Evolutionary conservation across 1,139 yeast species (phyloP), one percentile per base, ranked within the genome.

Genomic region (Yarrowia galli): DNA sequence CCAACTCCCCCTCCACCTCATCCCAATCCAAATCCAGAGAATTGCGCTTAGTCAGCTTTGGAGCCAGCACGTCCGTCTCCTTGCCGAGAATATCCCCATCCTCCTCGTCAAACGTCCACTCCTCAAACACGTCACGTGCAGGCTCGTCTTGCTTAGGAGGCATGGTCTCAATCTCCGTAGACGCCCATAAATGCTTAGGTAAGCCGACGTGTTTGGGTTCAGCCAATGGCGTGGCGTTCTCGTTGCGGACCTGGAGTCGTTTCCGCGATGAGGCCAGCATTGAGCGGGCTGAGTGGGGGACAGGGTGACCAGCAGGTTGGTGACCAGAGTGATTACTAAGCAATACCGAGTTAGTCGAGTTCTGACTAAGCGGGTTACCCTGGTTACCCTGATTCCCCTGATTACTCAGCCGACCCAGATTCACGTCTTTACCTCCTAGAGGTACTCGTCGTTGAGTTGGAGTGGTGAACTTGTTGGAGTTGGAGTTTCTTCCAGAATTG

Each of bases 21-120:
- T 58, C 64, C 51, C 51, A 58, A 2, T 43, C 51, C 18, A 58
- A 16, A 18, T 43, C 64, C 28, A 58, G 51, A 15, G 51, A 43
- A 23, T 58, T 58, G 28, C 64, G 28, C 28, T 43, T 42, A 6
- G 9, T 3, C n/a, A 23, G 43, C 3, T 23, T 32, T 7, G 64
- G 64, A 2, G 64, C 49, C 22, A 20, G 12, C 15, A 43, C 45
- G 22, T 58, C 49, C 3, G 20, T 10, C 3, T n/a, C n/a, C n/a
- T 58, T 40, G 4, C 64, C 64, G 32, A 58, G 28, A 18, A 58
- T 42, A 20, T 58, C n/a, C n/a, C n/a, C 64, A 15, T 58, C 64
- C 32, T 58, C 64, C 15, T 58, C 51, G 40, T 58, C 64, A 13
- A 58, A 43, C 10, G 49, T 25, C 64, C 64, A 58, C 5, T 58